These are phyloP conservation scores for Luzula sylvatica DNA, from an alignment of 176 grass and related monocot genomes.

Conservation along the genomic window DNA sequence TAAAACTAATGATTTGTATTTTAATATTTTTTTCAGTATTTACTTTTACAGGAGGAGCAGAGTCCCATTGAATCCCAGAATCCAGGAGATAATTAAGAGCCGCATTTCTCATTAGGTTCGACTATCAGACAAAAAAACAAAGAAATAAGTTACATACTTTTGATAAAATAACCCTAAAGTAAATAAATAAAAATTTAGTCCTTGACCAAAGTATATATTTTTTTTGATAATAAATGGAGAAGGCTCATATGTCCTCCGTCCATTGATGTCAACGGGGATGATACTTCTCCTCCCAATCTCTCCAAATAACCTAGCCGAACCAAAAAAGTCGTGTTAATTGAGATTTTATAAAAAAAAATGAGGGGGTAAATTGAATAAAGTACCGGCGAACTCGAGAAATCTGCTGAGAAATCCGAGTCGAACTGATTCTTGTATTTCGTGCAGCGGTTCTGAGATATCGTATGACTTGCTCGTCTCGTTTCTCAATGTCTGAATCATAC, in stretches of 20 bases:
- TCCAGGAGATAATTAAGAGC: conserved; percentile 79
- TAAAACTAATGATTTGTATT: conserved; percentile 4
- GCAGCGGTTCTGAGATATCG: conserved; percentile 70
- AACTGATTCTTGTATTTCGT: conserved; percentile 96
- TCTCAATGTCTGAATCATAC: conserved; percentile 85
- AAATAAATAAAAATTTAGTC: conserved; percentile 27
- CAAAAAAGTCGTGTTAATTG: too few relatives aligned
- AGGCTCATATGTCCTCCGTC: too few relatives aligned
- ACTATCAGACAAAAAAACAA: conserved; percentile 45
- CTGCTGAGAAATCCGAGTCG: conserved; percentile 96
- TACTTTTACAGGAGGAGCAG: conserved; percentile 80
- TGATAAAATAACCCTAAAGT: neutral
- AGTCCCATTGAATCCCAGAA: conserved; percentile 78
- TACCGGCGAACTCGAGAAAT: conserved; percentile 97
- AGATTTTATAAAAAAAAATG: too few relatives aligned
- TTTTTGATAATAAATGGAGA: too few relatives aligned
- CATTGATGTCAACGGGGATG: too few relatives aligned
- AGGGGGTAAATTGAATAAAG: too few relatives aligned
- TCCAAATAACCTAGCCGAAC: conserved; percentile 72
- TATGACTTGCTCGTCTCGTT: conserved; percentile 63
- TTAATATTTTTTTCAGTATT: conserved; percentile 1
- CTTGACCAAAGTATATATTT: conserved; percentile 88
- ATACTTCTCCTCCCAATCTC: conserved; percentile 54
- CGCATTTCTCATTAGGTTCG: conserved; percentile 79
- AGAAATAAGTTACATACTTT: neutral